These are phyloP conservation scores for Pseudogymnoascus sp. DNA, from an alignment of 2,329 filamentous ascomycete genomes.

Conservation along the genomic window DNA sequence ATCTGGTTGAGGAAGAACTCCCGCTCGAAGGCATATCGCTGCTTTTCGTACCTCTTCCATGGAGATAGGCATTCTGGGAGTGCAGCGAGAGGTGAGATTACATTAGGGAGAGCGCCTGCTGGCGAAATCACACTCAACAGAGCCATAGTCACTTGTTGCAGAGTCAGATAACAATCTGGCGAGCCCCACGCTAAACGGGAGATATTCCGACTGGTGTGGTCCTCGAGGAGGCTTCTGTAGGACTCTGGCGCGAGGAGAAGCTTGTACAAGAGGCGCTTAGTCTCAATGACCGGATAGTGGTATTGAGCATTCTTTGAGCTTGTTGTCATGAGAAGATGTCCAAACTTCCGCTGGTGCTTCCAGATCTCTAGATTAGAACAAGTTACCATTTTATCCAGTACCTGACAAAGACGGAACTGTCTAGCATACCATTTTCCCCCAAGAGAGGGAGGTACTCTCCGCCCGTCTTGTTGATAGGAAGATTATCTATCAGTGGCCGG, in stretches of 20 bases:
- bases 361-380: slow-evolving; percentile 35
- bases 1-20: slow-evolving; percentile 34
- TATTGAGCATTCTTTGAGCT: slow-evolving; percentile 34
- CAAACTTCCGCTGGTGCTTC: slow-evolving; percentile 43
- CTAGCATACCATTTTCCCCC: slow-evolving; percentile 34
- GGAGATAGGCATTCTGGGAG: slow-evolving; percentile 36
- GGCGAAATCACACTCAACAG: background rate
- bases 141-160: slow-evolving; percentile 38
- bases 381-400: slow-evolving; percentile 2
- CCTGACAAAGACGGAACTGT: background rate
- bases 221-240: slow-evolving; percentile 42
- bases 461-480: slow-evolving; percentile 41
- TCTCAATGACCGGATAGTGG: slow-evolving; percentile 38
- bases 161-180: slow-evolving; percentile 33
- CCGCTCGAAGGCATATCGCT: slow-evolving; percentile 35
- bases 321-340: slow-evolving; percentile 38
- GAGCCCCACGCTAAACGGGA: slow-evolving; percentile 42
- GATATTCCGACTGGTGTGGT: slow-evolving; percentile 42
- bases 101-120: slow-evolving; percentile 35
- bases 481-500: slow-evolving; percentile 40
- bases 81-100: slow-evolving; percentile 40
- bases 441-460: slow-evolving; percentile 42
- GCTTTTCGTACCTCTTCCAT: slow-evolving; percentile 40
- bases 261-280: slow-evolving; percentile 33
- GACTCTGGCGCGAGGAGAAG: slow-evolving; percentile 35